Base-by-base conservation (phyloP, 768 basidiomycete species). In the Amanita rimosa region DNA sequence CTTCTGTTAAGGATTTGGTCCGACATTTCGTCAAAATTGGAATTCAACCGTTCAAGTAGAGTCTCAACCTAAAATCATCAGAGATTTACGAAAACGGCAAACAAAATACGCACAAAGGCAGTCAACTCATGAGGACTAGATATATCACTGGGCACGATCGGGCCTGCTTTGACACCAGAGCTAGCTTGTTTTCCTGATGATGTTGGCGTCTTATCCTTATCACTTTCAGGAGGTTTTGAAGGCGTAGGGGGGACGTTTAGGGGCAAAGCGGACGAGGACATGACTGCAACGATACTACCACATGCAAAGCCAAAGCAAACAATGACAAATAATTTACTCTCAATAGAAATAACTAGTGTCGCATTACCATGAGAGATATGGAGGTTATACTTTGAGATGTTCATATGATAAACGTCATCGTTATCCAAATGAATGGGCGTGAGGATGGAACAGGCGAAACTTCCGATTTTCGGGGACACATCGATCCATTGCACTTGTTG, bases 101-200 rank as follows among this genome's bases (percentile, higher is more conserved):
- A 48, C 13, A 51, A 24, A 42, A 44, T 26, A 75, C 87, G 65
- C 61, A 96, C 93, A 66, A 93, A 96, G 17, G 90, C 90, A 26
- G 93, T 95, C 54, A 96, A 66, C 62, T 96, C 93, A 62, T 94
- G 92, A 1, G 93, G 93, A 58, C 88, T 91, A 2, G 92, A 90
- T 31, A 90, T 90, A 56, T 92, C 87, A 50, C 70, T 70, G 26
- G 66, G 68, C 44, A 60, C 69, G 49, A 66, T 67, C 44, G 61
- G 63, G 3, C 73, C 65, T 36, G 65, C 57, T 56, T 71, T 74
- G 7, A 44, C 24, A 4, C 19, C 21, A 17, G 66, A 57, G 1
- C 60, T 59, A 19, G 64, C 50, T 46, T 70, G 71, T 54, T 74
- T 77, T 48, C 44, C 43, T 10, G 63, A 59, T n/a, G 68, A 60